phyloP scores from a whole-genome alignment of 129 eudicot genomes.

The Glebionis coronaria region DNA sequence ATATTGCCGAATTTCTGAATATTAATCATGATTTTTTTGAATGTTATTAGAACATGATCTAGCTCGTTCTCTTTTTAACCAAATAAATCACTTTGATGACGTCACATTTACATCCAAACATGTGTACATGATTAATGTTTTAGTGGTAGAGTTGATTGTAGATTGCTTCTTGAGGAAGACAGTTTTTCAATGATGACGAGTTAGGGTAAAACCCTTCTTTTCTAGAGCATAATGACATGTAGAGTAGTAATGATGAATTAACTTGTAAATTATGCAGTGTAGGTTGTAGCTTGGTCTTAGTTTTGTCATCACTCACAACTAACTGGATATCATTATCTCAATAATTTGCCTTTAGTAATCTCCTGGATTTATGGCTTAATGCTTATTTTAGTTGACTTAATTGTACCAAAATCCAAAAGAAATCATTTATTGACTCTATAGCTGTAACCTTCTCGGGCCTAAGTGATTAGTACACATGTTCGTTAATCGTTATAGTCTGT shows the following conservation, averaged over 20 bases:
- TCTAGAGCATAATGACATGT: no score
- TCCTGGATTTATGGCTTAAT: slow-evolving; percentile 14
- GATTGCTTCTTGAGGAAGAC: slow-evolving; percentile 29
- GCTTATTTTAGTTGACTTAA: slow-evolving; percentile 16
- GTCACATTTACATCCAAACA: background rate
- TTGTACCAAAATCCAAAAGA: slow-evolving; percentile 16
- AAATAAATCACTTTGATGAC: background rate
- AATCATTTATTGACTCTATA: slow-evolving; percentile 13
- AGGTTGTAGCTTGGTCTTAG: background rate
- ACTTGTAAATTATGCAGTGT: slow-evolving; percentile 12
- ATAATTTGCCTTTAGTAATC: slow-evolving; percentile 1
- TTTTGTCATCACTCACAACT: slow-evolving; percentile 15
- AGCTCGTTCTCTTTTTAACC: no score
- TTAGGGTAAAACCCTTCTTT: slow-evolving; percentile 6
- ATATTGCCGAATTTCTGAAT: no score
- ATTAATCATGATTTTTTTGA: no score
- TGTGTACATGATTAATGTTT: slow-evolving; percentile 19
- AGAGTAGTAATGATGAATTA: background rate
- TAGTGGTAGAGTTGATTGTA: slow-evolving; percentile 20
- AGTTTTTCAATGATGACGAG: slow-evolving; percentile 20
- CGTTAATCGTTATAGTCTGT: background rate
- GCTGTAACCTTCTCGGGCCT: background rate
- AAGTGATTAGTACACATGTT: background rate
- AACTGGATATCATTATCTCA: slow-evolving; percentile 6
- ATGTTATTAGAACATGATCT: no score